Base-by-base conservation (phyloP, 2,329 filamentous ascomycete genomes). In the Claviceps sorghi region DNA sequence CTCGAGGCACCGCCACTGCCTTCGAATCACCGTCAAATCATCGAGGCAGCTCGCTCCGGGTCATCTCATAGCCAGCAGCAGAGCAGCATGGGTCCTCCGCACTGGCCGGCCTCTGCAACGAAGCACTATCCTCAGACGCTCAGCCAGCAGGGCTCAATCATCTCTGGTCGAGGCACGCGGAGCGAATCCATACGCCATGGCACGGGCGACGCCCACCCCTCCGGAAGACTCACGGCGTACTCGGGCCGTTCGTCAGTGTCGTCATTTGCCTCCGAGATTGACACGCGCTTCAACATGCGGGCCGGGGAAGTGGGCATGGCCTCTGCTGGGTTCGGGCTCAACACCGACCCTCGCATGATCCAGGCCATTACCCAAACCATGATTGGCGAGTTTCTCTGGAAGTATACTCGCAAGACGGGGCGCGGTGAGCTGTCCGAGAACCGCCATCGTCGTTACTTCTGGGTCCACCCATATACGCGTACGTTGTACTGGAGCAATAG, bases 301-400 rank as follows among this genome's bases (percentile, higher is more conserved):
- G 76, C 80, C 11, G 69, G 77, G 53, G 77, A 77, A 49, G 73
- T 78, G 64, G 70, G 72, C 45, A 73, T 80, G 51, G 71, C 70
- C 45, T 61, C 72, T 7, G 68, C 72, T 47, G 83, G 83, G 15
- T 78, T 93, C 55, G 79, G 81, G 10, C 74, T 82, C 21, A 79
- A 79, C 57, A 95, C 89, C 5, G 93, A 98, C 69, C 91, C 91
- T 56, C 86, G 91, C 60, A 96, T 98, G 89, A 97, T 98, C 59
- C 89, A 96, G 71, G 93, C 93, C 48, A 96, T 98, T 58, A 98
- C 93, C 2, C 91, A 98, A 69, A 97, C 93, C 19, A 98, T 98
- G 93, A 97, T 98, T 63, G 93, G 93, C 52, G 93, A 98, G 67
- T 97, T 91, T 67, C 75, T 98, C 42, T 98, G 93, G 93, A 98